Percentiles rank a stretch among this genome's conserved stretches.
Evolutionary conservation across 2,329 filamentous ascomycete genomes (phyloP).

Genomic region (Aspergillus ruber): DNA sequence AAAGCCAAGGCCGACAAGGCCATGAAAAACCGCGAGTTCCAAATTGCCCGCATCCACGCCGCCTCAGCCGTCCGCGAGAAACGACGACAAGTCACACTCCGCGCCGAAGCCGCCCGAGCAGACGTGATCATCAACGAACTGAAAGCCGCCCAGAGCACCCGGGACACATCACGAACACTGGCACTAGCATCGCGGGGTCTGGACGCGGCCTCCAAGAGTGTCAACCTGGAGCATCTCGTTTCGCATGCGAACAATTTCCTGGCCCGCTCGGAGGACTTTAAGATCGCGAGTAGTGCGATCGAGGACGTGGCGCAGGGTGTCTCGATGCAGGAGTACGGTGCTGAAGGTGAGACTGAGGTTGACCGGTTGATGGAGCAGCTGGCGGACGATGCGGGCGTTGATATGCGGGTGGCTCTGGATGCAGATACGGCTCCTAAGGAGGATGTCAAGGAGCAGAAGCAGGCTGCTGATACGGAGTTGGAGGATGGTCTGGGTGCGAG

Average conservation of each 20-base stretch:
- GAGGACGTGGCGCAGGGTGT: slow-evolving; percentile 37
- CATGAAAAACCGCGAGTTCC: slow-evolving; percentile 43
- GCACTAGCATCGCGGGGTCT: slow-evolving; percentile 40
- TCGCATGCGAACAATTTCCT: slow-evolving; percentile 39
- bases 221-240: slow-evolving; percentile 40
- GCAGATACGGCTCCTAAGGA: slow-evolving; percentile 33
- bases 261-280: slow-evolving; percentile 37
- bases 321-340: slow-evolving; percentile 40
- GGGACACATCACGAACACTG: slow-evolving; percentile 41
- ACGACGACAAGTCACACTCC: slow-evolving; percentile 40
- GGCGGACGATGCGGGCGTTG: slow-evolving; percentile 39
- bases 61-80: slow-evolving; percentile 42
- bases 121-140: slow-evolving; percentile 46
- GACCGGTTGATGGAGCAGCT: slow-evolving; percentile 40
- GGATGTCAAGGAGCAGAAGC: slow-evolving; percentile 35
- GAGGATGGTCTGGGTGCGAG: slow-evolving; percentile 38
- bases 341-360: slow-evolving; percentile 37
- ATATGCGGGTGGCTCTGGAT: slow-evolving; percentile 35
- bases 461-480: slow-evolving; percentile 31
- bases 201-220: slow-evolving; percentile 39
- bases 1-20: slow-evolving; percentile 44
- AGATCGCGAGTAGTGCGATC: slow-evolving; percentile 37
- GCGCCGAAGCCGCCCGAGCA: slow-evolving; percentile 41
- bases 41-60: slow-evolving; percentile 45
- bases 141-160: slow-evolving; percentile 43